A percentile compares a stretch with the other conserved stretches of the same genome.
Conservation (phyloP, 2,329 filamentous ascomycete species). For the Daldinia sp. region DNA sequence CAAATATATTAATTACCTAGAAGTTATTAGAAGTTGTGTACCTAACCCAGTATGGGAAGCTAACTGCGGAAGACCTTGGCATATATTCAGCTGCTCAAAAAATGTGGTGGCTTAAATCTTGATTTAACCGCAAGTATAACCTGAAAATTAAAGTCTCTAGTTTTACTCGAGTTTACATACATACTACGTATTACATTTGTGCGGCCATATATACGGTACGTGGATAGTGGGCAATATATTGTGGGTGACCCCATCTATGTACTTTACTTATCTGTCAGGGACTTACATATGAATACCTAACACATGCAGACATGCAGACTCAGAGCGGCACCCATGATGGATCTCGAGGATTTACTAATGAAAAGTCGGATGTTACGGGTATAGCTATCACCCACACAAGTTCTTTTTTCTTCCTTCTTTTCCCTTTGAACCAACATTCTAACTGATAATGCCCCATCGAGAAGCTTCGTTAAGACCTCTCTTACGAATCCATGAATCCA, state of each 20-base stretch:
- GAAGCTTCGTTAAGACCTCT: constrained; percentile 36
- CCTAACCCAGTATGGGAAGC: neutral
- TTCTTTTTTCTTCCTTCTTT: neutral
- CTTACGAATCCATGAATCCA: constrained; percentile 3
- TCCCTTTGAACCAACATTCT: neutral
- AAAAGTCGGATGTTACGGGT: constrained; percentile 3
- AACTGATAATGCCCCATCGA: constrained; percentile 26
- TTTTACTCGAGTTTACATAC: neutral
- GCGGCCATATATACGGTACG: neutral
- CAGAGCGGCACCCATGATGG: neutral
- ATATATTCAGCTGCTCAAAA: constrained; percentile 23
- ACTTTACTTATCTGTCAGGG: neutral
- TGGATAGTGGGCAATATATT: constrained; percentile 3
- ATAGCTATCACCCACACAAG: neutral
- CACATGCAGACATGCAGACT: neutral
- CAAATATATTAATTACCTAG: too few relatives aligned
- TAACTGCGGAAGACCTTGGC: neutral
- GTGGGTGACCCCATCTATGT: neutral
- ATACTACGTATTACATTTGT: neutral
- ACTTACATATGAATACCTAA: neutral
- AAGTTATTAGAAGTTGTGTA: too few relatives aligned
- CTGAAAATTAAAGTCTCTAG: constrained; percentile 12
- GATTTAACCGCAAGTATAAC: constrained; percentile 26
- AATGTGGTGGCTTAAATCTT: constrained; percentile 27
- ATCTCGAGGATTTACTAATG: neutral